A percentile compares a stretch with the other conserved stretches of the same genome.
Evolutionary conservation across 2,329 filamentous ascomycete species (phyloP).

Genomic region (Emergomyces pasteurianus): DNA sequence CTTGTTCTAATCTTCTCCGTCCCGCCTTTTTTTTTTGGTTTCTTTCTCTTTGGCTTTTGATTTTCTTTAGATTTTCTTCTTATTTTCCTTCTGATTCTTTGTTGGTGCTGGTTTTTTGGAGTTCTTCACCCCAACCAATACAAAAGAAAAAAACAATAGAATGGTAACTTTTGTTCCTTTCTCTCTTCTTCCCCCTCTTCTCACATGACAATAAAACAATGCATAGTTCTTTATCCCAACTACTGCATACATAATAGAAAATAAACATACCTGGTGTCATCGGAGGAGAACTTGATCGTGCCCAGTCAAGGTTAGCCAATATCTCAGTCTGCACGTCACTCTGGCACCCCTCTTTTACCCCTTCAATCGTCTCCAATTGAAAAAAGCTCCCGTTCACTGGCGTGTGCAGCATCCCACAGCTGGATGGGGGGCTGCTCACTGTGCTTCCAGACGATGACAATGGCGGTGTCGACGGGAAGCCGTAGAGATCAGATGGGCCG

Average conservation of each 20-base stretch:
- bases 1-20: not conserved
- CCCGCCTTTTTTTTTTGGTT: conserved; percentile 7
- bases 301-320: conserved; percentile 63
- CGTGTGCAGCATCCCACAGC: conserved; percentile 66
- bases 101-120: not conserved
- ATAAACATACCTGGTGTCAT: conserved; percentile 71
- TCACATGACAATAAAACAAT: not conserved
- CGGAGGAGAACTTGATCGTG: conserved; percentile 65
- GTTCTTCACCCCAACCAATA: not conserved
- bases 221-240: not conserved
- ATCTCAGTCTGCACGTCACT: conserved; percentile 59
- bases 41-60: not conserved
- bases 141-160: not conserved
- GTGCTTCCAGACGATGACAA: conserved; percentile 75
- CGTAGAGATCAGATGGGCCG: conserved; percentile 42
- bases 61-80: conserved; percentile 1
- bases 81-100: not conserved
- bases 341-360: conserved; percentile 59
- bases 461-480: conserved; percentile 75
- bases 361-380: conserved; percentile 53
- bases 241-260: not conserved
- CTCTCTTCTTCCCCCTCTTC: not conserved
- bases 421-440: conserved; percentile 70
- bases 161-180: not conserved
- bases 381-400: conserved; percentile 72